Percentiles rank a stretch among this genome's conserved stretches.
Conservation (phyloP, 2,329 filamentous ascomycete genomes). For the Westerdykella aurantiaca region DNA sequence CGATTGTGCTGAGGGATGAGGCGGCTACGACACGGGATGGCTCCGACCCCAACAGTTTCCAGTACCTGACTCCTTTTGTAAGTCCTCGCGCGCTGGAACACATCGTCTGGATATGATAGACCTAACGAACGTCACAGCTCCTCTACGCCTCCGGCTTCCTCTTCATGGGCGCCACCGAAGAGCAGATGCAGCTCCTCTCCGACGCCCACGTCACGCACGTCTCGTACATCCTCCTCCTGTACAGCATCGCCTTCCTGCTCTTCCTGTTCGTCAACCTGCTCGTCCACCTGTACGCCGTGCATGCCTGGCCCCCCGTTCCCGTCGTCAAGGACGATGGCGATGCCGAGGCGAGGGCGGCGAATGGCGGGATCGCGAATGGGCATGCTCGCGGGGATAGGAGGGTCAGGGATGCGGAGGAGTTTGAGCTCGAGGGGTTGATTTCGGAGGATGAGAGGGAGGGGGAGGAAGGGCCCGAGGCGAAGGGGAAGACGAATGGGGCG, state of each 20-base stretch:
- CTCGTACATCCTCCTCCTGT: conserved; percentile 86
- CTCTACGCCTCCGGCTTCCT: conserved; percentile 89
- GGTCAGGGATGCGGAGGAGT: conserved; percentile 79
- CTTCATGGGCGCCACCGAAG: conserved; percentile 96
- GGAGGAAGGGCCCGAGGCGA: conserved; percentile 7
- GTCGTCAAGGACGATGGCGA: conserved; percentile 21
- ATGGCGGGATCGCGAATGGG: conserved; percentile 20
- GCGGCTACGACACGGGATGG: conserved; percentile 61
- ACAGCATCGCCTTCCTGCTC: conserved; percentile 80
- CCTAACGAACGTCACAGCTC: conserved; percentile 50
- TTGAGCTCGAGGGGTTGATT: conserved; percentile 85
- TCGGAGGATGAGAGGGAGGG: conserved; percentile 62
- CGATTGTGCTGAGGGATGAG: conserved; percentile 75
- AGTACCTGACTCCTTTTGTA: conserved; percentile 65
- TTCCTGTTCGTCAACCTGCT: conserved; percentile 91
- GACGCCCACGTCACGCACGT: conserved; percentile 77
- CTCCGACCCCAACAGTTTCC: conserved; percentile 64
- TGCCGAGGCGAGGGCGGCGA: conserved; percentile 29
- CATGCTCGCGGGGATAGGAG: conserved; percentile 51
- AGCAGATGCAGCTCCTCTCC: conserved; percentile 79
- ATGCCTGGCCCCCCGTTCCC: conserved; percentile 37
- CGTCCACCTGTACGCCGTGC: conserved; percentile 72
- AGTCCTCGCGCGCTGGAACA: conserved; percentile 35
- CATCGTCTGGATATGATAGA: no score
- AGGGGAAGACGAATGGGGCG: background rate